Base-by-base conservation (phyloP, 1,139 yeast species). In the Pichia cactophila region DNA sequence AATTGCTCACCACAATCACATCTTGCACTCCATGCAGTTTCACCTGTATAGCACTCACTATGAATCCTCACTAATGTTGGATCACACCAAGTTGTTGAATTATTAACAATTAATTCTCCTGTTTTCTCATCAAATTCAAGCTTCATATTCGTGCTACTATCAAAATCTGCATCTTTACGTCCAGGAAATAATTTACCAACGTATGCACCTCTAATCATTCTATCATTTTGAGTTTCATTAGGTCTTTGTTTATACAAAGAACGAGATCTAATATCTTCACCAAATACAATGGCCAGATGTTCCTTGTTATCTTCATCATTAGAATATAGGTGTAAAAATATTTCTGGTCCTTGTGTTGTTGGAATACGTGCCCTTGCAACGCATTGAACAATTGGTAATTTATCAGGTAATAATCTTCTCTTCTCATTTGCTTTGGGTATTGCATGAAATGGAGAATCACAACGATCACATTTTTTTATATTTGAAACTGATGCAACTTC, bases 1-100 rank as follows among this genome's bases (percentile, higher is more conserved):
- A 94, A 86, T 71, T 94, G 98, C 67, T 94, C 98, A 14, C 98
- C 99, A 69, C 99, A 94, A 68, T 94, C 98, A 67, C 98, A 94
- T 49, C 99, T 77, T 2, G 98, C 97, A 52, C 94, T 82, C 97
- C 98, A 94, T 12, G 97, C 97, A 1, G 97, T 92, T 65, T 94
- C 99, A 8, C 98, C 98, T 0, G 99, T 94, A 69, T 92, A 94
- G 67, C 98, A 94, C 65, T 94, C 99, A 6, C 96, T 86, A 64
- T 94, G 99, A 57, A 94, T 89, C 54, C 98, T 77, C 56, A 84
- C 80, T 65, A 88, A 61, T 2, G 64, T 61, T 8, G 66, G 61
- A 11, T 43, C 33, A 10, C n/a, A 5, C 28, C 50, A 44, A 33
- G 50, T 48, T 2, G 51, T 47, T n/a, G 56, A 52, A 12, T 61